Evolutionary conservation across 805 yeast species (phyloP), one percentile per base, ranked within the genome.

Genomic region (Kodamaea laetipori): DNA sequence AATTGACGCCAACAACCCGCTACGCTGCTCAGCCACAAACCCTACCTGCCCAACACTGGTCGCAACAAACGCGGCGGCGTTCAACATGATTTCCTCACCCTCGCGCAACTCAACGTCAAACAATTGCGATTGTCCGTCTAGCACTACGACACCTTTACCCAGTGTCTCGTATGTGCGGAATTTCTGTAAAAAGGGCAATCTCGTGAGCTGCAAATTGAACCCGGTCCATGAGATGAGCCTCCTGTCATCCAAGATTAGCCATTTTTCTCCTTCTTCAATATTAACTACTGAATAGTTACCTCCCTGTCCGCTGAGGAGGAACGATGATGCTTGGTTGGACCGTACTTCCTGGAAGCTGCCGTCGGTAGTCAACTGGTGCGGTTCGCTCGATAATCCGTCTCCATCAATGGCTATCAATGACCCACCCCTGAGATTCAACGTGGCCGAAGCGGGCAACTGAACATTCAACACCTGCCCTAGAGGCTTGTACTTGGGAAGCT

Each of bases 191-290:
- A 55, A 36, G 10, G 42, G 39, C 9, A 41, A 25, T 9, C 60
- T 56, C 23, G 37, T 25, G 24, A 65, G 39, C 23, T 60, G 49
- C 15, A 73, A 49, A 36, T 60, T 55, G 38, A 61, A 67, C 0
- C 78, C 81, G 0, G 74, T 60, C 80, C 80, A 76, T 4, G 79
- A 77, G 9, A 75, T 59, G 8, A 76, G 46, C 41, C 58, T 58
- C 10, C 62, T 58, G 37, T 64, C 64, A 24, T 60, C 66, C 15
- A 66, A 48, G 12, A 75, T 57, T 5, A 53, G 53, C 82, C 82
- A 77, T 39, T 63, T 64, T 19, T 64, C 59, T 4, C 66, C 50
- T 4, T 23, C 37, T 11, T 32, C 17, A 13, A 69, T 56, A 4
- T 64, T 58, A 2, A 76, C 50, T 9, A 74, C 61, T 3, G 71